phyloP scores from a whole-genome alignment of 2,329 filamentous ascomycete genomes.

The Monilinia aucupariae region DNA sequence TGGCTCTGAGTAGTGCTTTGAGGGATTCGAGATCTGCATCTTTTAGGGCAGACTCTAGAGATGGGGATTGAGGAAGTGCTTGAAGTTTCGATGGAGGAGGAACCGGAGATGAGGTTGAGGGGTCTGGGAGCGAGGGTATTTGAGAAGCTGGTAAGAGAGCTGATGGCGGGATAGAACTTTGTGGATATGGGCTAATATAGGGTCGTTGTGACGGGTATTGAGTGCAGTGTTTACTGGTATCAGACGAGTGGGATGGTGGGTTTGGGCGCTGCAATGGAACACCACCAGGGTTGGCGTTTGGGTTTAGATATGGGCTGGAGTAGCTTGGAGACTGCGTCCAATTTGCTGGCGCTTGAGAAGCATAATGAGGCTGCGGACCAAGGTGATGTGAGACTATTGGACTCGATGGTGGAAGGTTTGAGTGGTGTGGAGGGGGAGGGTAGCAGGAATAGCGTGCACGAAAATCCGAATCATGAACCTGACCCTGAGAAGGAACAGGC shows the following conservation, averaged over 20 bases:
- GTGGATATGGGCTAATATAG: background rate
- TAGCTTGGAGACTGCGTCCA: background rate
- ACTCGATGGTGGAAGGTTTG: background rate
- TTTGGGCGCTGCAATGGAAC: background rate
- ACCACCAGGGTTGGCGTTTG: background rate
- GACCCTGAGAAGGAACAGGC: background rate
- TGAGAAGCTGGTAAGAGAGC: background rate
- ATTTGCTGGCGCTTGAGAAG: background rate
- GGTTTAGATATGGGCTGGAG: background rate
- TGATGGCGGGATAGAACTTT: background rate
- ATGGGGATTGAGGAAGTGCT: background rate
- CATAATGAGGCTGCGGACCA: background rate
- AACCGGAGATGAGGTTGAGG: background rate
- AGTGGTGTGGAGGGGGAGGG: background rate
- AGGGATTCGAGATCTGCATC: background rate
- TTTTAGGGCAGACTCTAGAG: background rate
- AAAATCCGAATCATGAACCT: background rate
- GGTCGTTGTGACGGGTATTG: background rate
- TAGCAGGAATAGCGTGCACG: no score
- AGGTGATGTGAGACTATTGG: background rate
- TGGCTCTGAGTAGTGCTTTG: background rate
- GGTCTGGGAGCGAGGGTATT: background rate
- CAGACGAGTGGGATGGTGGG: background rate
- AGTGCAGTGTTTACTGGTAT: no score
- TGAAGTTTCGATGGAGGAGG: background rate